Evolutionary conservation across 1,284 basidiomycete species (phyloP), one percentile per base, ranked within the genome.

Genomic region (Anthracocystis setariae): DNA sequence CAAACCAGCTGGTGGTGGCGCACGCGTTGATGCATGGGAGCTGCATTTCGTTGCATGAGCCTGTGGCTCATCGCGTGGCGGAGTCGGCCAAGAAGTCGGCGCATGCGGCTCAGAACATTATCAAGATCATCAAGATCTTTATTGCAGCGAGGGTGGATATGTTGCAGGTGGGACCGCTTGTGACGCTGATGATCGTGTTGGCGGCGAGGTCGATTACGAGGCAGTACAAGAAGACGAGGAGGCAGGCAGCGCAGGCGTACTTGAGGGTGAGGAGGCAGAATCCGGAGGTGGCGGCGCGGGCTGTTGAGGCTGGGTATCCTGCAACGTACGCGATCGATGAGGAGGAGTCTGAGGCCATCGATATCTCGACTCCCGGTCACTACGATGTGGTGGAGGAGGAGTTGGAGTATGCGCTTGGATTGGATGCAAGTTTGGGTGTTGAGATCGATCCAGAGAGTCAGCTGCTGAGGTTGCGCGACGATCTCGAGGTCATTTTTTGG

Each of bases 401-500:
- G 43, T 29, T 73, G 32, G 62, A 73, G 44, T 58, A 57, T 23
- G 66, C 58, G 24, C 44, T 73, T 4, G 71, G 69, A 15, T 25
- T 38, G 2, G 71, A 73, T 32, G 37, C 61, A 5, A 21, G 46
- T 23, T 37, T 73, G 32, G 57, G 66, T 17, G 43, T 54, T 2
- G 49, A 66, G 52, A 50, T 73, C 18, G 71, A 73, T n/a, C 71
- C 71, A 1, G 66, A 73, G 4, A 48, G 62, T 2, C 46, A 59
- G 27, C 33, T 73, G 33, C 45, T 58, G 1, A 15, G 32, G 9
- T 35, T 73, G 50, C 49, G 62, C 17, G 66, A 73, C 23, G 71
- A 73, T 33, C 46, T 73, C 8, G 71, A 73, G 38, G 43, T 73
- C n/a, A 60, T 69, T 46, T 73, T 73, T 33, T 73, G 66, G 66